These are phyloP conservation scores for Mortierella antarctica DNA, from an alignment of 192 early-diverging fungal genomes.

Conservation along the genomic window DNA sequence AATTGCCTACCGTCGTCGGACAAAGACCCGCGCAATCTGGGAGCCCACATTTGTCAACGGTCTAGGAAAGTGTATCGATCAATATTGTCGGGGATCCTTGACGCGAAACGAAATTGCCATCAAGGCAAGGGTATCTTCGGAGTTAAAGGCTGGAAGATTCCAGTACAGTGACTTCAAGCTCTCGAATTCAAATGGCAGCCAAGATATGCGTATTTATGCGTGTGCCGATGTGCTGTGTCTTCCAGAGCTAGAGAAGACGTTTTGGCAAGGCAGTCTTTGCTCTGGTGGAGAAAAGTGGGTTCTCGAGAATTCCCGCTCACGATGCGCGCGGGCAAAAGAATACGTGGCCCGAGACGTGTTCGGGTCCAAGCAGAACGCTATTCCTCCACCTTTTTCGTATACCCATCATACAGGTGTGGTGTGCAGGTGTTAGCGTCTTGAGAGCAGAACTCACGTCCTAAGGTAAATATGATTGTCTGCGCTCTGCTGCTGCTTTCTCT, in stretches of 20 bases:
- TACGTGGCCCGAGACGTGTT: constrained; percentile 1
- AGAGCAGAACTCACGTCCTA: neutral
- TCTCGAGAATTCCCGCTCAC: constrained; percentile 16
- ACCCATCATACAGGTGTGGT: neutral
- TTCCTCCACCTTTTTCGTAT: constrained; percentile 17
- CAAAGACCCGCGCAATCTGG: neutral
- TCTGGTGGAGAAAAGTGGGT: constrained; percentile 18
- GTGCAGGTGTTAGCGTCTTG: constrained; percentile 16
- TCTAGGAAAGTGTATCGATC: constrained; percentile 16
- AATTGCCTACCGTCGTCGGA: constrained; percentile 22
- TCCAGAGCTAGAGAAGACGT: constrained; percentile 23
- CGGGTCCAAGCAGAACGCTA: neutral
- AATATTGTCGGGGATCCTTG: constrained; percentile 2
- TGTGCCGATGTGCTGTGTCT: constrained; percentile 30
- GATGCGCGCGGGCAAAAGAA: constrained; percentile 16
- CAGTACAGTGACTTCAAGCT: constrained; percentile 21
- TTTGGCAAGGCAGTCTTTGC: constrained; percentile 20
- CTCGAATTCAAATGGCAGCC: constrained; percentile 14
- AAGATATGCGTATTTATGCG: constrained; percentile 18
- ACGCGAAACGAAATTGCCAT: constrained; percentile 25
- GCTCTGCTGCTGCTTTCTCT: neutral
- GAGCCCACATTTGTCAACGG: constrained; percentile 16
- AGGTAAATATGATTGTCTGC: constrained; percentile 1
- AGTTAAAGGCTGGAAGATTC: constrained; percentile 16
- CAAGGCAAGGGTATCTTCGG: constrained; percentile 15